Base-by-base conservation (phyloP, 2,329 filamentous ascomycete species). In the Monosporascus sp. region DNA sequence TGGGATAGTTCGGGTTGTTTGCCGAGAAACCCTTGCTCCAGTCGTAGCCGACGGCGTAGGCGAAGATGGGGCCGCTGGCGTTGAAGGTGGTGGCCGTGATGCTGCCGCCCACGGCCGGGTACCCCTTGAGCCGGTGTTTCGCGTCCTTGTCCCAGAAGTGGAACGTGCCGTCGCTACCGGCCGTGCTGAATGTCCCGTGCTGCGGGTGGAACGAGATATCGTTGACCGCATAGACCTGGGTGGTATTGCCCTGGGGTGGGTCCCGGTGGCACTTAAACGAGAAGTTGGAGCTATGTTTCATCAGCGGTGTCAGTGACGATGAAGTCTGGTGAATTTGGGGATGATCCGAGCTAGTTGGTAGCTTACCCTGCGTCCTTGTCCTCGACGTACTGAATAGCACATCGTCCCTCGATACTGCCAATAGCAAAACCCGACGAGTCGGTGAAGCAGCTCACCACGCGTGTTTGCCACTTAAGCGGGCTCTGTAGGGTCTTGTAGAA, bases 261-360 rank as follows among this genome's bases (percentile, higher is more conserved):
- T 96, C 90, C 54, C 94, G 91, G 72, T 99, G 94, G 73, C 94
- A 99, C 74, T 97, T 97, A 84, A 99, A 99, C 42, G 90, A 96
- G 78, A 99, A 99, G 77, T 99, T 97, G 66, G 86, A 88, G 64
- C 85, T 87, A 59, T 52, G 9, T 37, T 50, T 37, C 45, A 18
- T 27, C 20, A 27, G 27, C 55, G 36, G 59, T 48, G 45, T 46
- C 38, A 57, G 47, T 25, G 22, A n/a, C 17, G 17, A 18, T 24
- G n/a, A 14, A 52, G 15, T 34, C 37, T 49, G 24, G 42, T 18
- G 4, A 25, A 50, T 48, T 27, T 31, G 20, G 17, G 42, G 38
- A 24, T 44, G 7, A 24, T 20, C 17, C 4, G n/a, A 14, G 20
- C 41, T n/a, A 25, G 20, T 15, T n/a, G 22, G n/a, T 15, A 24